Conservation (phyloP, 208 protist species). For the Leishmania aethiopica region DNA sequence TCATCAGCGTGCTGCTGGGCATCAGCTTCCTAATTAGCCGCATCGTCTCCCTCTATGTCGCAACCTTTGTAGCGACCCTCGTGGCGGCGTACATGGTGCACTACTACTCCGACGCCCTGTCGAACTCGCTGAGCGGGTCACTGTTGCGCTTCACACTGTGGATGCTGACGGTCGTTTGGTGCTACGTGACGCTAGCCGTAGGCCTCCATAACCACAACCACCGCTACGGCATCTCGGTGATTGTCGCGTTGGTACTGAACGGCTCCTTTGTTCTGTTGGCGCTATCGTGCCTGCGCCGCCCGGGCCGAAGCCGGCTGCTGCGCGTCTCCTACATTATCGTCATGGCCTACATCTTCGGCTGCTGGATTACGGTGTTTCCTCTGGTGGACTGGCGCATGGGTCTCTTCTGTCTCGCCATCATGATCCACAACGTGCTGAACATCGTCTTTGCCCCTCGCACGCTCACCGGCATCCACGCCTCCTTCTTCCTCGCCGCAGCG, state of each 20-base stretch:
- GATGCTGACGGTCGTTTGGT: conserved; percentile 63
- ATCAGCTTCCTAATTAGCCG: conserved; percentile 74
- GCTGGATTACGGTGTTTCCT: conserved; percentile 60
- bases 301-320: conserved; percentile 39
- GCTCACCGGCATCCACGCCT: conserved; percentile 48
- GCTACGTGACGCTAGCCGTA: conserved; percentile 60
- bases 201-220: conserved; percentile 46
- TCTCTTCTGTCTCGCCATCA: conserved; percentile 64
- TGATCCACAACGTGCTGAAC: conserved; percentile 62
- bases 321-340: conserved; percentile 43
- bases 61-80: conserved; percentile 33
- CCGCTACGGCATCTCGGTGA: conserved; percentile 42
- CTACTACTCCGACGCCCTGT: conserved; percentile 60
- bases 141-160: conserved; percentile 54
- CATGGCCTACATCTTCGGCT: conserved; percentile 48
- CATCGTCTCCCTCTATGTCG: conserved; percentile 48
- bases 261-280: conserved; percentile 42
- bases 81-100: conserved; percentile 55
- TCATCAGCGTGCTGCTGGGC: conserved; percentile 62
- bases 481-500: conserved; percentile 46
- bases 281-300: conserved; percentile 39
- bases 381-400: conserved; percentile 53
- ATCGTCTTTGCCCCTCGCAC: conserved; percentile 46
- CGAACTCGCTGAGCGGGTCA: conserved; percentile 41
- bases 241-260: conserved; percentile 39